Conservation (phyloP, 345 rosid genomes). For the Euphorbia peplus region DNA sequence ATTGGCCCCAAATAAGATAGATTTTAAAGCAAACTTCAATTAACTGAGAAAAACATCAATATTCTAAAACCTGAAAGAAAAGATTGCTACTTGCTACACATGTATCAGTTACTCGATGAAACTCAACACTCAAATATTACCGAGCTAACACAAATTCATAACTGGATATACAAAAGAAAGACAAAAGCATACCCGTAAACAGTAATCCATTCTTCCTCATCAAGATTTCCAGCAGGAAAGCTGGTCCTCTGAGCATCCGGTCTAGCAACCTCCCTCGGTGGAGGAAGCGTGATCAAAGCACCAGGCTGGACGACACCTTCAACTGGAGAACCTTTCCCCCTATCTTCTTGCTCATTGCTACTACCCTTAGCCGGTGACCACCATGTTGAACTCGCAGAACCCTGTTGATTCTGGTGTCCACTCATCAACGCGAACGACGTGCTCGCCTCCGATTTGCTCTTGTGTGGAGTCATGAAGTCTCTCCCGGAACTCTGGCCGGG, state of each 20-base stretch:
- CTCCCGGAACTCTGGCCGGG: constrained; percentile 50
- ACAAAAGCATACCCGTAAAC: constrained; percentile 72
- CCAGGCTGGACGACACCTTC: constrained; percentile 87
- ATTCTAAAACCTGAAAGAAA: background rate
- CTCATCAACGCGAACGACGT: constrained; percentile 53
- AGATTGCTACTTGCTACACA: background rate
- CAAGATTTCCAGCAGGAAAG: constrained; percentile 66
- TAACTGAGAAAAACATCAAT: background rate
- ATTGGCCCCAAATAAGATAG: background rate
- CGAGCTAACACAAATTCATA: background rate
- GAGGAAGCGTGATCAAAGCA: constrained; percentile 83
- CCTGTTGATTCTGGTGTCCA: constrained; percentile 65
- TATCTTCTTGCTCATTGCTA: constrained; percentile 70
- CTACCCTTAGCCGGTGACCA: constrained; percentile 65
- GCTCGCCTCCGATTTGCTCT: constrained; percentile 57
- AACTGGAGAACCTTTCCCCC: constrained; percentile 85
- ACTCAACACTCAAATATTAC: background rate
- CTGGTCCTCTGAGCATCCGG: constrained; percentile 75
- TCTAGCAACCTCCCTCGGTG: constrained; percentile 92
- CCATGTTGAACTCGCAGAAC: constrained; percentile 55
- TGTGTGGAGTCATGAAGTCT: constrained; percentile 52
- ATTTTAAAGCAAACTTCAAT: background rate
- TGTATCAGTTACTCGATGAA: background rate
- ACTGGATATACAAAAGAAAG: background rate
- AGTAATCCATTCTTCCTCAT: constrained; percentile 98